phyloP scores from a whole-genome alignment of 2,329 filamentous ascomycete species.

The Trichoderma aggressivum region DNA sequence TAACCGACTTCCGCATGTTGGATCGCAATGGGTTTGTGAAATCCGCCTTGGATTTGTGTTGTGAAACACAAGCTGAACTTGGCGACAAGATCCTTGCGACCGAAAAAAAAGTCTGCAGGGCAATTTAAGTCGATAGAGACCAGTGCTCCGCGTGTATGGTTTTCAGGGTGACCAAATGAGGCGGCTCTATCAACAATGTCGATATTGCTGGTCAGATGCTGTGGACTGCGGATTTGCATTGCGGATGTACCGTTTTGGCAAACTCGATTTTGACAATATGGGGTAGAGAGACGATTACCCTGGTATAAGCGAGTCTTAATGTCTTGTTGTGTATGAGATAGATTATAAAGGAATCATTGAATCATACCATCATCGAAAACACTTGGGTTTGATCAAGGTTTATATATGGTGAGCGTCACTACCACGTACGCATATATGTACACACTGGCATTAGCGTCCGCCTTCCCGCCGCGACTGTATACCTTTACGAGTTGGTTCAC shows the following conservation, averaged over 20 bases:
- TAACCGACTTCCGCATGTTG: not conserved
- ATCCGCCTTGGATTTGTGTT: not conserved
- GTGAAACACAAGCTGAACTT: not conserved
- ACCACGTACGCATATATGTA: not conserved
- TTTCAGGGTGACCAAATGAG: not conserved
- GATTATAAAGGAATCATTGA: not conserved
- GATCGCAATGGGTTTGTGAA: not conserved
- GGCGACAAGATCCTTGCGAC: not conserved
- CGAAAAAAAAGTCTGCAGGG: not conserved
- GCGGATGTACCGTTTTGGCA: not conserved
- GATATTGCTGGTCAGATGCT: not conserved
- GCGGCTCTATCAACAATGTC: not conserved
- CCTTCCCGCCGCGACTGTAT: not conserved
- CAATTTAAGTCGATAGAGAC: not conserved
- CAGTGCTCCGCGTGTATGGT: not conserved
- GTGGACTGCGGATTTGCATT: not conserved
- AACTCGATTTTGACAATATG: not conserved
- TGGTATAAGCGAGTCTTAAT: too few species aligned
- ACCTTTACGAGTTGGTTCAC: not conserved
- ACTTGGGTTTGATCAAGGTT: not conserved
- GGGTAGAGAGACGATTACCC: too few species aligned
- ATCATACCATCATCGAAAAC: not conserved
- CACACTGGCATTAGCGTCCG: not conserved
- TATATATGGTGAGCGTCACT: not conserved
- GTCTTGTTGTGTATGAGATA: not conserved